Evolutionary conservation across 1,139 yeast species (phyloP), one percentile per base, ranked within the genome.

Genomic region (Yamadazyma pseudoaaseri): DNA sequence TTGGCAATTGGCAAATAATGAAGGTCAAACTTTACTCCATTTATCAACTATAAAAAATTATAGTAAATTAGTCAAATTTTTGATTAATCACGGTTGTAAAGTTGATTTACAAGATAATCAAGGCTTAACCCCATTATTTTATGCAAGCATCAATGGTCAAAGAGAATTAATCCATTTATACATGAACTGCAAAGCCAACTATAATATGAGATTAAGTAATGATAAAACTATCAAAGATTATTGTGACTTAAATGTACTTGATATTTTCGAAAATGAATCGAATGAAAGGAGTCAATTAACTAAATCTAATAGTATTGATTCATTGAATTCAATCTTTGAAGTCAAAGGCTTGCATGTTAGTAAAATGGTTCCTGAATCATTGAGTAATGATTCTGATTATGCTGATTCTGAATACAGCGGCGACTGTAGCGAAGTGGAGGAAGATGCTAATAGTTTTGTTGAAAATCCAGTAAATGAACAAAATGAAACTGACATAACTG

Each of bases 21-120:
- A 86, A 54, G 96, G 96, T 13, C 96, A 90, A 56, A 81, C 95
- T 0, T 71, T 90, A 69, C 65, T 90, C 44, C 97, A 90, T 58
- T 69, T 90, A 45, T 86, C 97, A 1, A 74, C 92, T 12, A 60
- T 84, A 43, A 79, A 83, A 56, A 89, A 89, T 27, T 86, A 86
- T 51, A 57, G 65, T 28, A 70, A 71, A 27, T 70, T 90, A 37
- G 74, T 80, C 13, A 65, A 74, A 25, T 79, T 81, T 28, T 68
- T 92, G 48, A 65, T 89, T 5, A 78, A 79, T 20, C 82, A 79
- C 50, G 97, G 97, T 4, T 90, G 95, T 20, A 76, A 86, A 49
- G 70, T 84, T 30, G 95, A 87, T 54, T 61, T 72, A 23, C 76
- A 75, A 46, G 97, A 90, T 55, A 70, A 73, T 31, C 86, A 83